Evolutionary conservation across 495 filamentous ascomycete genomes (phyloP), one percentile per base, ranked within the genome.

Genomic region (Hypoxylon perforatum): DNA sequence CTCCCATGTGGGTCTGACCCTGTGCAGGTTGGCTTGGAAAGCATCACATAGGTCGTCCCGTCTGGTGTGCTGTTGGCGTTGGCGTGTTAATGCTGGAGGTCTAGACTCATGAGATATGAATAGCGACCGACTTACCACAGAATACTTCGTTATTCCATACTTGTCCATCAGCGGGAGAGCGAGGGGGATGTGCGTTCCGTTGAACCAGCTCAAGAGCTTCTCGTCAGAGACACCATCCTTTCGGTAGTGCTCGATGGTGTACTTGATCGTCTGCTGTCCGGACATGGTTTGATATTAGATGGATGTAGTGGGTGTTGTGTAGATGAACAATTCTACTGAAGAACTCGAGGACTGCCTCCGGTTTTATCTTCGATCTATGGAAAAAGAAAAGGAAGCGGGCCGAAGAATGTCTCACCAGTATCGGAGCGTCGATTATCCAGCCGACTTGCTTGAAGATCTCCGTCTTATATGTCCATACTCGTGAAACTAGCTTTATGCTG

Each of bases 231-330:
- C 21, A 2, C 63, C 63, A 14, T 55, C 51, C 35, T 60, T 60
- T 28, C 57, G 51, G 57, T 61, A 59, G 57, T 67, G 63, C 36
- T 67, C 63, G 25, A 61, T 15, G 4, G 57, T 57, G 36, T 67
- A 67, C 49, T 67, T 67, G 51, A 67, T 21, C 4, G 11, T 25
- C 1, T 48, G 35, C 12, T 60, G 39, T 11, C 10, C 45, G 9
- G 63, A 12, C 63, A 67, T 67, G 23, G 10, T 45, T 53, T 1
- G n/a, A 25, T 21, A 35, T n/a, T 60, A 11, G 47, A 25, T 33
- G 17, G 36, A n/a, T 17, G 9, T n/a, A 17, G 35, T 21, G 17
- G 7, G n/a, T 41, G 25, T 50, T 30, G 47, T 15, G 28, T 50
- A 35, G 47, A n/a, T 19, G 19, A 7, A 22, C 4, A 45, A 22